A percentile compares a stretch with the other conserved stretches of the same genome.
These are phyloP conservation scores for Glycine tomentella DNA, from an alignment of 306 rosid genomes.

Conservation along the genomic window DNA sequence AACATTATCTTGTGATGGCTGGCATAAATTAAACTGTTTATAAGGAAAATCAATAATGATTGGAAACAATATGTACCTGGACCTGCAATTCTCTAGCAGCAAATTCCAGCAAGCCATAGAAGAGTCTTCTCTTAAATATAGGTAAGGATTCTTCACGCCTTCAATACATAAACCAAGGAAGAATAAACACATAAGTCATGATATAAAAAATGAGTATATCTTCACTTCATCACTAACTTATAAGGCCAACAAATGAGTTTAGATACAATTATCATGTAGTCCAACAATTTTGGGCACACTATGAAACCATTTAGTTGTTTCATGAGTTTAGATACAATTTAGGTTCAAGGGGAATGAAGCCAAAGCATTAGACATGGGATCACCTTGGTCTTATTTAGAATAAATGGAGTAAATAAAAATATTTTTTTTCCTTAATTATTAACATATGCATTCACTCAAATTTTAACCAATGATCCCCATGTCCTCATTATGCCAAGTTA, in stretches of 20 bases:
- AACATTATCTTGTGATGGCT: too few relatives aligned
- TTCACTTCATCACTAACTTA: too few relatives aligned
- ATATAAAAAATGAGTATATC: background rate
- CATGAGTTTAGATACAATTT: too few relatives aligned
- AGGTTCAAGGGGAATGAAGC: too few relatives aligned
- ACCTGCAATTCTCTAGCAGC: conserved; percentile 86
- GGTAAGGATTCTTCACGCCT: conserved; percentile 95
- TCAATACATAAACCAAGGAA: conserved; percentile 56
- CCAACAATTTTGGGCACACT: too few relatives aligned
- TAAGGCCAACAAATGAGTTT: too few relatives aligned
- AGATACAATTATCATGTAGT: too few relatives aligned
- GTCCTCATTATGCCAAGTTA: background rate
- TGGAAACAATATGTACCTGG: conserved; percentile 67
- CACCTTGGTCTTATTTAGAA: too few relatives aligned
- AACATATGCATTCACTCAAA: background rate
- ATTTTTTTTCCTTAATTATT: background rate
- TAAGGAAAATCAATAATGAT: conserved; percentile 34
- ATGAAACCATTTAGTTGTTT: too few relatives aligned
- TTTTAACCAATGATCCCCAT: conserved; percentile 7
- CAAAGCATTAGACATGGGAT: too few relatives aligned
- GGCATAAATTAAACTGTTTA: conserved; percentile 25
- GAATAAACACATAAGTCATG: conserved; percentile 35
- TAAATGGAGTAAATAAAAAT: conserved; percentile 2
- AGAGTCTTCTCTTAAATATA: conserved; percentile 90
- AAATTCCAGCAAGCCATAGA: conserved; percentile 87